Percentiles rank a stretch among this genome's conserved stretches.
Conservation (phyloP, 768 basidiomycete genomes). For the Leucosporidium creatinivorum region DNA sequence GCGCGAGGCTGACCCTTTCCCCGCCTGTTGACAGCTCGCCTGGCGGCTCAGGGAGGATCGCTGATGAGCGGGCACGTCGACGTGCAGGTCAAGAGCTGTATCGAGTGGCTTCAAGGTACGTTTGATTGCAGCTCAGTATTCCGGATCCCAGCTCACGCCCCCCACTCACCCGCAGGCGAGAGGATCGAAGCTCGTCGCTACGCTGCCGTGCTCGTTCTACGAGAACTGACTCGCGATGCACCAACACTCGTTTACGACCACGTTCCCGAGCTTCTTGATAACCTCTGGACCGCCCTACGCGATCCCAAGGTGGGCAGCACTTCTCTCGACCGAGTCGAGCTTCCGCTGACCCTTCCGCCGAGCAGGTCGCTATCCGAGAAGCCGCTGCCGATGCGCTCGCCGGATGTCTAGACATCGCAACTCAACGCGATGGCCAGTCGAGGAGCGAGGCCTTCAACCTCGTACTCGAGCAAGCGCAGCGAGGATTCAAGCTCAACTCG, state of each 20-base stretch:
- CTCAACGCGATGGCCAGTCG: constrained; percentile 56
- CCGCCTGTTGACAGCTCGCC: constrained; percentile 16
- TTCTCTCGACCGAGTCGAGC: background rate
- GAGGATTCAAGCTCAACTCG: constrained; percentile 58
- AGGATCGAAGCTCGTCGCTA: constrained; percentile 75
- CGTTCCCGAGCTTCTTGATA: constrained; percentile 80
- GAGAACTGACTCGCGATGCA: constrained; percentile 83
- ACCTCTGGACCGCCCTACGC: constrained; percentile 80
- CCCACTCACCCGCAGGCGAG: constrained; percentile 68
- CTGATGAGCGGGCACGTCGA: constrained; percentile 36
- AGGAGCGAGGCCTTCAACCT: constrained; percentile 57
- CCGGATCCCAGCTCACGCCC: constrained; percentile 77
- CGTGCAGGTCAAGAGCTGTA: constrained; percentile 37
- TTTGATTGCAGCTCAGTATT: constrained; percentile 47
- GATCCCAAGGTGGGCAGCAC: constrained; percentile 62
- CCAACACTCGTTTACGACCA: constrained; percentile 62
- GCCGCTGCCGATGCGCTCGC: constrained; percentile 90
- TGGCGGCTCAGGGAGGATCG: constrained; percentile 33
- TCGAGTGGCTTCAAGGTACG: constrained; percentile 37
- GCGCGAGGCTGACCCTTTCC: background rate
- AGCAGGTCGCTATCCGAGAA: constrained; percentile 71
- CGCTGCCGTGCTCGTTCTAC: constrained; percentile 86
- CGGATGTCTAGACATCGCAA: constrained; percentile 81
- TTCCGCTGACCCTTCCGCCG: background rate
- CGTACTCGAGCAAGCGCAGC: constrained; percentile 81